Base-by-base conservation (phyloP, 495 filamentous ascomycete genomes). In the Letharia lupina region DNA sequence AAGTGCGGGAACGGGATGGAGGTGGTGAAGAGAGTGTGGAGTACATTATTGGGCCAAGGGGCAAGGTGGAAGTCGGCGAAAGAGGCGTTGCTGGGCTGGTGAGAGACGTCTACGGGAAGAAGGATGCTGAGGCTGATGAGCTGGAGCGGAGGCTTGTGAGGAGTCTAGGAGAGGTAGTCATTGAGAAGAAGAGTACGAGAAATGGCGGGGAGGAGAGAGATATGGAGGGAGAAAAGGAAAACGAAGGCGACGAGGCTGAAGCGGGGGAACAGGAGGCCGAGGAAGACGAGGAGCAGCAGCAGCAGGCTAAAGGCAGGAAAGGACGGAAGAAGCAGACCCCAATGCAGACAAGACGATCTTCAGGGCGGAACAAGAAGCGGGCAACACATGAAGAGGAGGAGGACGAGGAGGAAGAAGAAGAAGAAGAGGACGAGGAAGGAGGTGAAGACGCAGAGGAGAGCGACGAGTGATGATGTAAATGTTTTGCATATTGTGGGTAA, bases 21-120 rank as follows among this genome's bases (percentile, higher is more conserved):
- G 80, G 79, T 1, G 88, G 86, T n/a, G 89, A 92, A 31, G 91
- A 95, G 65, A 74, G 81, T 7, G 81, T 90, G 13, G 89, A 88
- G 61, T 96, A 86, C 78, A 83, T 88, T 65, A 82, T 96, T 37
- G 92, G 91, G 4, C 87, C 90, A 41, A 81, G 94, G 44, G 94
- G 91, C 18, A 96, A 90, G 77, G 78, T 90, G 16, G 94, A 98
- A 73, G 87, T 98, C 42, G 88, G 87, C 4, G 83, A 84, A 62
- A 80, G 83, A 41, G 89, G 86, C 18, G 87, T 95, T 41, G 83
- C 85, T 18, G 84, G 83, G 3, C 71, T 98, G 61, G 85, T 93
- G 5, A 82, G 82, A 63, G 78, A 77, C 64, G 87, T 90, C 18
- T 87, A 87, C 72, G 78, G 76, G 40, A 73, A 67, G 41, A 73